Percentiles rank a stretch among this genome's conserved stretches.
These are phyloP conservation scores for Geranium brycei DNA, from an alignment of 345 rosid genomes.

Conservation along the genomic window DNA sequence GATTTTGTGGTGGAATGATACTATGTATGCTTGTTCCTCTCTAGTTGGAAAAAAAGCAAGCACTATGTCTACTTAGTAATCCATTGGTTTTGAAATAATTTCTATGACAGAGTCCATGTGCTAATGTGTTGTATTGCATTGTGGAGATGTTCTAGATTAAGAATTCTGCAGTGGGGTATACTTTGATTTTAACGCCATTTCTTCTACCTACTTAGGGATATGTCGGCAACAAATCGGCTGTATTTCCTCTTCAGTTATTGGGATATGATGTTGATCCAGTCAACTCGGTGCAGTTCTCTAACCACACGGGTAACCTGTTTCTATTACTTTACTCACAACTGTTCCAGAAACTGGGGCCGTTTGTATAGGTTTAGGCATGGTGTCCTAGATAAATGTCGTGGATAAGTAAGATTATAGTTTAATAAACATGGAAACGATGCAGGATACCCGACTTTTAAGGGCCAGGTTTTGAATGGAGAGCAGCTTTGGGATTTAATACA, in stretches of 20 bases:
- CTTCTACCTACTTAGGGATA: slow-evolving; percentile 45
- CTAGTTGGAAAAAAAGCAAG: no score
- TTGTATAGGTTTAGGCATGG: slow-evolving; percentile 22
- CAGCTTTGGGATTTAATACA: slow-evolving; percentile 76
- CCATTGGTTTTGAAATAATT: no score
- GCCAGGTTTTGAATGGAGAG: slow-evolving; percentile 85
- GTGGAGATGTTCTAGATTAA: neutral
- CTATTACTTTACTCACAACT: slow-evolving; percentile 15
- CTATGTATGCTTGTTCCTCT: no score
- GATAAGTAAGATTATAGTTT: no score
- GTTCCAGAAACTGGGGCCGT: slow-evolving; percentile 25
- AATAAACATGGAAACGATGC: slow-evolving; percentile 13
- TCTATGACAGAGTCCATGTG: no score
- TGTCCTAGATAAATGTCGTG: slow-evolving; percentile 1
- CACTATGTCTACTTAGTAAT: no score
- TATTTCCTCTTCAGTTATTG: slow-evolving; percentile 84
- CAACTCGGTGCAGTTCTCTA: slow-evolving; percentile 94
- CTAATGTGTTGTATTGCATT: neutral
- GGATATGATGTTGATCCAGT: slow-evolving; percentile 97
- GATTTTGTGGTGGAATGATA: no score
- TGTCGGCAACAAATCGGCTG: slow-evolving; percentile 96
- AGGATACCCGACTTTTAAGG: slow-evolving; percentile 94
- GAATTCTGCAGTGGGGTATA: neutral
- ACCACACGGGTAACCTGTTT: slow-evolving; percentile 80
- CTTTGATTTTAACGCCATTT: neutral